Evolutionary conservation across 305 asterid species (phyloP).

Genomic region (Fraxinus albicans): DNA sequence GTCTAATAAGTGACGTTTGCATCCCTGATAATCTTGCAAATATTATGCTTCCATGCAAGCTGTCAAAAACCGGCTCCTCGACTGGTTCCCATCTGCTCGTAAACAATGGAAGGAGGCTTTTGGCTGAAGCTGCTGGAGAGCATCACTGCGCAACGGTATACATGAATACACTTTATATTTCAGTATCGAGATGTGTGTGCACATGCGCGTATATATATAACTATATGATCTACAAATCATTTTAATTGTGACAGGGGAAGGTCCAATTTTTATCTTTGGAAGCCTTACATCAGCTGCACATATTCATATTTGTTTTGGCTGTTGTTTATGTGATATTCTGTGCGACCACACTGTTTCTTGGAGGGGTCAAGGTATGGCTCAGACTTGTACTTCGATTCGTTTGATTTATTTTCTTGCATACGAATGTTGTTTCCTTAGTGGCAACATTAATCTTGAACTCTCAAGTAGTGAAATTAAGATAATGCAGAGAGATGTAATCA

Average conservation of each 20-base stretch:
- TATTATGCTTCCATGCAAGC: slow-evolving; percentile 80
- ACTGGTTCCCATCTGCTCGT: slow-evolving; percentile 17
- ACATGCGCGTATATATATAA: background rate
- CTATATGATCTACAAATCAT: no score
- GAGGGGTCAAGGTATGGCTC: slow-evolving; percentile 56
- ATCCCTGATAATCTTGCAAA: slow-evolving; percentile 46
- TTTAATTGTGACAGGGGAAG: slow-evolving; percentile 47
- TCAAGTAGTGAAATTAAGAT: background rate
- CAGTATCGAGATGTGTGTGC: background rate
- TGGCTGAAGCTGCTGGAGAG: slow-evolving; percentile 32
- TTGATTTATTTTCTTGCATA: background rate
- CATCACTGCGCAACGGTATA: slow-evolving; percentile 48
- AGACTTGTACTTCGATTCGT: background rate
- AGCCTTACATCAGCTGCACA: slow-evolving; percentile 89
- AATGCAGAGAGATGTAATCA: background rate
- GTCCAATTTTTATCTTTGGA: slow-evolving; percentile 66
- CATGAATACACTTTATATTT: background rate
- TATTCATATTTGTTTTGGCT: slow-evolving; percentile 85
- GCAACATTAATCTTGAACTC: background rate
- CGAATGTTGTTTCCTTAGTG: background rate
- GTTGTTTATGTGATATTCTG: slow-evolving; percentile 75
- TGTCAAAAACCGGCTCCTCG: slow-evolving; percentile 1
- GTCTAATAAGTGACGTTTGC: slow-evolving; percentile 55
- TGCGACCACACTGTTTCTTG: slow-evolving; percentile 75
- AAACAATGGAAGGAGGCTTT: slow-evolving; percentile 39